Evolutionary conservation across 2,329 filamentous ascomycete species (phyloP).

Genomic region (Aspergillus texensis): DNA sequence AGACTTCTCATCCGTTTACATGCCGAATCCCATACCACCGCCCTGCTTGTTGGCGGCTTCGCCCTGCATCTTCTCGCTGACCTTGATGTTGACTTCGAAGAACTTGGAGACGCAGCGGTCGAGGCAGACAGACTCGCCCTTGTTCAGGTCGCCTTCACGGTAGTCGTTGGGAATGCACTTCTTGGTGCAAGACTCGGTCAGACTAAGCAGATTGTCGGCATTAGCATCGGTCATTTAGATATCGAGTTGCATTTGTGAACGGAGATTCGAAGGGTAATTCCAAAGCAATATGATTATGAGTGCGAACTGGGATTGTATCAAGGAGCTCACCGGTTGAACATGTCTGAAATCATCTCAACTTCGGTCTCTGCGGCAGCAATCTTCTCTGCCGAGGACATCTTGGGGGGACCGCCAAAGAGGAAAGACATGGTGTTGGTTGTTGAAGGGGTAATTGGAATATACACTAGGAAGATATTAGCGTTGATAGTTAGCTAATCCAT

Average conservation of each 20-base stretch:
- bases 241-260: background rate
- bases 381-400: slow-evolving; percentile 95
- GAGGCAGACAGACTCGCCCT: slow-evolving; percentile 97
- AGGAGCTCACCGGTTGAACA: slow-evolving; percentile 84
- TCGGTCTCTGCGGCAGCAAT: slow-evolving; percentile 95
- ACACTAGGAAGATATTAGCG: background rate
- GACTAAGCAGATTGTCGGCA: slow-evolving; percentile 51
- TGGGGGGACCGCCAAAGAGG: slow-evolving; percentile 71
- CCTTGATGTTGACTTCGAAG: slow-evolving; percentile 98
- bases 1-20: slow-evolving; percentile 32
- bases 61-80: slow-evolving; percentile 93
- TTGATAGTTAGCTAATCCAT: background rate
- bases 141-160: slow-evolving; percentile 95
- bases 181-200: slow-evolving; percentile 84
- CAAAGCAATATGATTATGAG: too few species aligned
- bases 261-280: background rate
- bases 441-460: background rate
- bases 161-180: slow-evolving; percentile 94
- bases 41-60: slow-evolving; percentile 72
- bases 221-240: background rate
- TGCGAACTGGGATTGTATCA: background rate
- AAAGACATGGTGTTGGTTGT: slow-evolving; percentile 63
- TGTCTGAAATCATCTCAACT: slow-evolving; percentile 95
- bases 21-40: slow-evolving; percentile 57
- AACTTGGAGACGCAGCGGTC: slow-evolving; percentile 98